Percentiles rank a stretch among this genome's conserved stretches.
Evolutionary conservation across 495 filamentous ascomycete species (phyloP).

Genomic region (Lasiosphaeris hirsuta): DNA sequence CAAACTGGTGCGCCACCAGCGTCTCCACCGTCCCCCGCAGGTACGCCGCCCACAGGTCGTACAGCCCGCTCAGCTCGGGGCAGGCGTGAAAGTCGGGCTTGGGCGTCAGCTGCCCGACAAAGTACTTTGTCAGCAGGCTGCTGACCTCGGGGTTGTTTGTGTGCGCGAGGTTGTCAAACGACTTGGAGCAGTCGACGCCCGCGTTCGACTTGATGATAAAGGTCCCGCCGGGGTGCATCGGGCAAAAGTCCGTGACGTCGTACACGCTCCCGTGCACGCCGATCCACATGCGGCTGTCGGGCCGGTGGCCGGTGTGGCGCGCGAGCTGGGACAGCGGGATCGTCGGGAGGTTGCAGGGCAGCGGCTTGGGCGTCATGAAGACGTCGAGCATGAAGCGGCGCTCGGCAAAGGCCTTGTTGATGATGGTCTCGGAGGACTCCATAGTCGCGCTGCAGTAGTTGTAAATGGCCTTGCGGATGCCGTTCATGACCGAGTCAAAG

Average conservation of each 20-base stretch:
- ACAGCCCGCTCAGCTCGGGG: slow-evolving; percentile 37
- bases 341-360: slow-evolving; percentile 45
- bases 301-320: slow-evolving; percentile 45
- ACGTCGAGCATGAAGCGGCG: slow-evolving; percentile 53
- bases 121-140: slow-evolving; percentile 49
- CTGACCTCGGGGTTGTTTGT: slow-evolving; percentile 50
- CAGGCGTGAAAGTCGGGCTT: slow-evolving; percentile 45
- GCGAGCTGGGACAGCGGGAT: slow-evolving; percentile 48
- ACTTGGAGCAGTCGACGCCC: slow-evolving; percentile 48
- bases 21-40: slow-evolving; percentile 46
- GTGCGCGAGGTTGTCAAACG: slow-evolving; percentile 51
- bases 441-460: slow-evolving; percentile 46
- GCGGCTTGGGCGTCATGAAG: slow-evolving; percentile 51
- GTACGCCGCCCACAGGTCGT: slow-evolving; percentile 47
- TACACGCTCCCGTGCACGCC: slow-evolving; percentile 49
- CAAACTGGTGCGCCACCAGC: slow-evolving; percentile 47
- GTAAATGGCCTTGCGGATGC: slow-evolving; percentile 48
- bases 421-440: slow-evolving; percentile 42
- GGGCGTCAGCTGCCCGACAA: slow-evolving; percentile 46
- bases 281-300: slow-evolving; percentile 49
- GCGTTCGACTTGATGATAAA: slow-evolving; percentile 52
- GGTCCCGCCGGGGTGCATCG: slow-evolving; percentile 49
- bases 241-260: slow-evolving; percentile 49
- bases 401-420: slow-evolving; percentile 51
- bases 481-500: slow-evolving; percentile 52